Percentiles rank a stretch among this genome's conserved stretches.
These are phyloP conservation scores for Betula pendula DNA, from an alignment of 306 rosid species.

Conservation along the genomic window DNA sequence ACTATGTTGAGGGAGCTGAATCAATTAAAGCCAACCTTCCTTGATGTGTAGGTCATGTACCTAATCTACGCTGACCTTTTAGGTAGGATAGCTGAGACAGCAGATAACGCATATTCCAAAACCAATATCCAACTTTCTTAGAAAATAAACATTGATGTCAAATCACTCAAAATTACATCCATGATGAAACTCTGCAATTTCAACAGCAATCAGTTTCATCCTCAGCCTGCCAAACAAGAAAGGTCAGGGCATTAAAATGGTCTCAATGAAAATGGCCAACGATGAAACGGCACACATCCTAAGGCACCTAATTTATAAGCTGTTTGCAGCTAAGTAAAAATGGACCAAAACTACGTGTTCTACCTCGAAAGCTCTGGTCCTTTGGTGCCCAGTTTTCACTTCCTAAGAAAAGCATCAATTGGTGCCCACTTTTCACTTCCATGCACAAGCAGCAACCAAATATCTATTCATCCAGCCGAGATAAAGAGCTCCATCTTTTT, in stretches of 20 bases:
- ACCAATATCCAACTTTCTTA: background rate
- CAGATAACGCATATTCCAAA: background rate
- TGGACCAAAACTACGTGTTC: conserved; percentile 4
- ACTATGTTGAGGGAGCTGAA: no score
- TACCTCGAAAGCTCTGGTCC: background rate
- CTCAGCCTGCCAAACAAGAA: conserved; percentile 11
- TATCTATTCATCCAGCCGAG: conserved; percentile 97
- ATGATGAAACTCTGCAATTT: background rate
- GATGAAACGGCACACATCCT: conserved; percentile 3
- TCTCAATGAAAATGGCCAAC: conserved; percentile 2
- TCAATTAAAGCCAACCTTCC: no score
- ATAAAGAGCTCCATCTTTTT: conserved; percentile 83
- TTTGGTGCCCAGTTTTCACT: background rate
- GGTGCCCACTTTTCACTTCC: conserved; percentile 56
- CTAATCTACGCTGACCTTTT: no score
- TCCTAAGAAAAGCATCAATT: conserved; percentile 4
- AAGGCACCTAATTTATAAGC: conserved; percentile 8
- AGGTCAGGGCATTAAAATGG: conserved; percentile 6
- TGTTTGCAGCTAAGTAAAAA: conserved; percentile 14
- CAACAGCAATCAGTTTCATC: conserved; percentile 4
- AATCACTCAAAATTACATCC: background rate
- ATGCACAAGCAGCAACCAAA: conserved; percentile 95
- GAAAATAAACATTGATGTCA: background rate
- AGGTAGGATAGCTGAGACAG: background rate
- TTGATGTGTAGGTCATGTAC: no score